phyloP scores from a whole-genome alignment of 2,329 filamentous ascomycete genomes.

The Hirsutella thompsonii region DNA sequence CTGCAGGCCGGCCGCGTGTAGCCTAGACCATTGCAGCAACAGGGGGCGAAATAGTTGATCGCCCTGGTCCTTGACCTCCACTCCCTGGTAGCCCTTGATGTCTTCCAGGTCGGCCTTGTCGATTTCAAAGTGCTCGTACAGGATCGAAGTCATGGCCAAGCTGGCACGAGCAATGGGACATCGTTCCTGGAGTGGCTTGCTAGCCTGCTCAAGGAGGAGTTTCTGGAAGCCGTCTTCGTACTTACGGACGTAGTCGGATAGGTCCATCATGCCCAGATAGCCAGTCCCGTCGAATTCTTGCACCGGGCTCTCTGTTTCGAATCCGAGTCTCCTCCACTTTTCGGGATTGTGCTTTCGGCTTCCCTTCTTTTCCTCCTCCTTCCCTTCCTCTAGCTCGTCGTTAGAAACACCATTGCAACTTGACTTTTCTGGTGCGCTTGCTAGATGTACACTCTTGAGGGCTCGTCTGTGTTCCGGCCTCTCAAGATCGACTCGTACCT shows the following conservation, averaged over 20 bases:
- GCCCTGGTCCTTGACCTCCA: slow-evolving; percentile 72
- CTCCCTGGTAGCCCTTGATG: slow-evolving; percentile 56
- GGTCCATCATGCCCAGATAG: slow-evolving; percentile 93
- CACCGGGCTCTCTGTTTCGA: slow-evolving; percentile 78
- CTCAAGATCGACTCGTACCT: slow-evolving; percentile 74
- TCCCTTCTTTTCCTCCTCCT: slow-evolving; percentile 28
- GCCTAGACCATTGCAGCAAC: slow-evolving; percentile 80
- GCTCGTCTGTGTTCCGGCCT: slow-evolving; percentile 78
- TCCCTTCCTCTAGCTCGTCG: slow-evolving; percentile 16
- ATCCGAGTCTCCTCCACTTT: slow-evolving; percentile 88
- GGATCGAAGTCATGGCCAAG: slow-evolving; percentile 70
- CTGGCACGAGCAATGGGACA: slow-evolving; percentile 84
- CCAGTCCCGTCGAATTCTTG: slow-evolving; percentile 77
- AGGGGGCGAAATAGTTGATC: slow-evolving; percentile 68
- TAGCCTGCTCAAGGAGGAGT: slow-evolving; percentile 77
- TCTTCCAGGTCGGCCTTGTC: slow-evolving; percentile 74
- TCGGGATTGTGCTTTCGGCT: slow-evolving; percentile 58
- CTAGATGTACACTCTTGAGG: slow-evolving; percentile 72
- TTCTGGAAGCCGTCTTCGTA: slow-evolving; percentile 91
- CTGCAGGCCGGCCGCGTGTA: slow-evolving; percentile 76
- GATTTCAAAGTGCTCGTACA: slow-evolving; percentile 94
- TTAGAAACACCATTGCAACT: slow-evolving; percentile 21
- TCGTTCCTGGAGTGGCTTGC: slow-evolving; percentile 54
- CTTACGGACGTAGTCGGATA: slow-evolving; percentile 85
- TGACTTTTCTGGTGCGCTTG: slow-evolving; percentile 57